A percentile compares a stretch with the other conserved stretches of the same genome.
phyloP scores from a whole-genome alignment of 2,329 filamentous ascomycete genomes.

The Aspergillus transmontanensis region DNA sequence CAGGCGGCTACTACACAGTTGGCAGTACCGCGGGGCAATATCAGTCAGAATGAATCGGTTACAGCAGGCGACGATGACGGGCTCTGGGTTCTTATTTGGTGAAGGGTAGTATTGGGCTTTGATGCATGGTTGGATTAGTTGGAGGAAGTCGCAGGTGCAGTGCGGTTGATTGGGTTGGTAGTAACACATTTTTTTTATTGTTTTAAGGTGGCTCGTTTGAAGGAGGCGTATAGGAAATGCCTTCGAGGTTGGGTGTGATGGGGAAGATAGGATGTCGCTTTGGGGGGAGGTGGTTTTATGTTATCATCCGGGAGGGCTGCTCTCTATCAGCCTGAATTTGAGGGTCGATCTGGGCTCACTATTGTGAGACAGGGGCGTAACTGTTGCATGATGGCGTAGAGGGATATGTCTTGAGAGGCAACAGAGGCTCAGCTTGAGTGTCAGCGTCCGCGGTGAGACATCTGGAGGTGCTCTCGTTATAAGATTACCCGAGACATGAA shows the following conservation, averaged over 20 bases:
- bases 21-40: constrained; percentile 8
- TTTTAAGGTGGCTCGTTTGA: neutral
- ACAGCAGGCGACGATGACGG: constrained; percentile 16
- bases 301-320: neutral
- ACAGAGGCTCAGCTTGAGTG: neutral
- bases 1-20: neutral
- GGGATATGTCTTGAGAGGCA: neutral
- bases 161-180: constrained; percentile 22
- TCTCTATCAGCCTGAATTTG: neutral
- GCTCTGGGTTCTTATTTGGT: constrained; percentile 14
- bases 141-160: constrained; percentile 23
- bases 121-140: constrained; percentile 24
- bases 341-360: neutral
- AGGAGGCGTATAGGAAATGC: neutral
- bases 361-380: neutral
- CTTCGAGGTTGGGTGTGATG: neutral
- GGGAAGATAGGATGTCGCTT: neutral
- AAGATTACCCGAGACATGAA: neutral
- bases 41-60: neutral
- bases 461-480: neutral
- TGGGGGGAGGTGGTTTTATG: neutral
- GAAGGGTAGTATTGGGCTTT: constrained; percentile 10
- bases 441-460: neutral
- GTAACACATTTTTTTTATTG: constrained; percentile 15
- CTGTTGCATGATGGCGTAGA: neutral